Base-by-base conservation (phyloP, 1,139 yeast genomes). In the Zygosaccharomyces sapae region DNA sequence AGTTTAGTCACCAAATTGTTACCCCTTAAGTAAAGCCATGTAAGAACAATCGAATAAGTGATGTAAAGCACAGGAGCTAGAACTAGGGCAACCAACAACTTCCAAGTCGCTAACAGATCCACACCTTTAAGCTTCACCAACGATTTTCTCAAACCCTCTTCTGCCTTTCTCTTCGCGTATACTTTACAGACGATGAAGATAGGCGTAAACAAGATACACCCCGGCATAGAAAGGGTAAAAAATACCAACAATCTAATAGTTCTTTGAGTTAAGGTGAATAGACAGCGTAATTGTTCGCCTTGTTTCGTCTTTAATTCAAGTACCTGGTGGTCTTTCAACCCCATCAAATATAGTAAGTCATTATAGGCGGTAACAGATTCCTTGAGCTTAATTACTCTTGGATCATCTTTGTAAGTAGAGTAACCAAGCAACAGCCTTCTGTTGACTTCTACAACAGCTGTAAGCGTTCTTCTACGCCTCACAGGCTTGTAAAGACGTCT, bases 61-160 rank as follows among this genome's bases (percentile, higher is more conserved):
- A 78, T 73, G 62, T 85, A 85, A 27, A 83, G 71, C 2, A 81
- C 58, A 0, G 94, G 94, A 0, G 90, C 88, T 53, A 81, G 70
- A 2, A 79, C 80, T 63, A 83, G 70, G 12, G 86, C 81, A 48
- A 83, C 79, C 46, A 84, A 70, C 30, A 85, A 79, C 59, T 85
- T 85, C 94, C 94, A 83, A 3, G 87, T 80, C 0, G 86, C 89
- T 30, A 83, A 70, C 38, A 84, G 86, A 64, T 84, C 94, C 45
- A 74, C 79, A 10, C 86, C 92, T 54, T 78, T 80, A 46, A 84
- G 76, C 61, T 84, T 84, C 1, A 84, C 94, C 2, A 79, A 70
- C 0, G 89, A 83, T 34, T 73, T 74, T 4, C 82, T 83, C 50
- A 84, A 70, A 0, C 90, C 92, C 39, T 73, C 71, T 50, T 65